Evolutionary conservation across 1,139 yeast species (phyloP), one percentile per base, ranked within the genome.

Genomic region (Casaregolazyma lundiana): DNA sequence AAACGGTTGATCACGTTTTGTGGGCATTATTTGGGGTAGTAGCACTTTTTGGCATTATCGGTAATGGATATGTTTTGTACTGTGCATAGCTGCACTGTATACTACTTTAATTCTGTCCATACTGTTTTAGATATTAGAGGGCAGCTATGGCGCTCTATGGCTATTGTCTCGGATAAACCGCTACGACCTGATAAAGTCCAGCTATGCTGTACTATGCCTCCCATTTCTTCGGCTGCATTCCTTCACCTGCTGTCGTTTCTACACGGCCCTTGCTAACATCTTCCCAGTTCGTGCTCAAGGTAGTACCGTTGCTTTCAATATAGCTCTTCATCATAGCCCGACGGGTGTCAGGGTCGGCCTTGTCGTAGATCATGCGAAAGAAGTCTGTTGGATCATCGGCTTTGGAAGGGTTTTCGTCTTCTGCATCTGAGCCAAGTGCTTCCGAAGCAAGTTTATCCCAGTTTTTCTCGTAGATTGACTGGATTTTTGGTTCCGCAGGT

Each of bases 291-390:
- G 98, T 94, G 43, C 95, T 87, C 52, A 94, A 71, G 1, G 95
- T 81, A 0, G 98, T 94, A 16, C 99, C 99, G 55, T 86, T 85
- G 56, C 96, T 86, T 66, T 94, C 97, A n/a, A 80, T 73, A 60
- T 79, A 92, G 45, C 96, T 87, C 68, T 94, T 94, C 94, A 88
- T 85, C 97, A 94, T 94, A 1, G 99, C 99, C 49, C 95, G 75
- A 56, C 73, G 74, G 0, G 96, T 84, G 59, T 92, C 96, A 8
- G 85, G 95, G 61, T 89, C 96, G 0, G 95, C 94, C 54, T 77
- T 81, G 35, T 77, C 75, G 67, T 84, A 94, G 9, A 94, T 64
- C 51, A 79, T 74, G 54, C 80, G 76, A 69, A 94, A 92, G 59
- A 94, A 89, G 0, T 75, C 84, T 50, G 81, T 77, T 7, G 84